These are phyloP conservation scores for Globisporangium nodosum DNA, from an alignment of 352 stramenopile species.

Conservation along the genomic window DNA sequence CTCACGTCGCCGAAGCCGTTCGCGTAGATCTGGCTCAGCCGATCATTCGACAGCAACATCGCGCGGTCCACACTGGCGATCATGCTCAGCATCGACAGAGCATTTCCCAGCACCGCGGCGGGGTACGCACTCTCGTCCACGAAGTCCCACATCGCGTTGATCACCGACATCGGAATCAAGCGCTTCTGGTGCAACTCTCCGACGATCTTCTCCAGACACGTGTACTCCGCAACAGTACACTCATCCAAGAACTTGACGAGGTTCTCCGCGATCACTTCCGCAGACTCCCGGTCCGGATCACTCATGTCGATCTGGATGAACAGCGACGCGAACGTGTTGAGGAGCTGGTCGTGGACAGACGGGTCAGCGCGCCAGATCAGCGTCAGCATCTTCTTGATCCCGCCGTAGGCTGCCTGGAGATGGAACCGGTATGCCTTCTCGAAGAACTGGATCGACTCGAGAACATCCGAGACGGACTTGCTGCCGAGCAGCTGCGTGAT, in stretches of 20 bases:
- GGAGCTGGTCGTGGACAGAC: conserved; percentile 87
- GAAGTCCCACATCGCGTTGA: conserved; percentile 71
- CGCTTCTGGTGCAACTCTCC: conserved; percentile 50
- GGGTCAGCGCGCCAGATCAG: conserved; percentile 90
- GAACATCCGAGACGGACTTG: conserved; percentile 89
- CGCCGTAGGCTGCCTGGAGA: conserved; percentile 82
- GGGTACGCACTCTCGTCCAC: conserved; percentile 52
- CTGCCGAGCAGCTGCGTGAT: conserved; percentile 88
- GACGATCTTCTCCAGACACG: conserved; percentile 73
- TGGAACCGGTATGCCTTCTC: conserved; percentile 89
- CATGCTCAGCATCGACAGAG: conserved; percentile 61
- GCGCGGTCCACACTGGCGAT: conserved; percentile 56
- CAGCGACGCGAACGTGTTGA: conserved; percentile 74
- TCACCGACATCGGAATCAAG: conserved; percentile 53
- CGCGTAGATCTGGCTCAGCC: conserved; percentile 40
- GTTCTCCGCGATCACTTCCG: conserved; percentile 53
- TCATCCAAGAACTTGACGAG: conserved; percentile 72
- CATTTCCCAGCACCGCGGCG: conserved; percentile 53
- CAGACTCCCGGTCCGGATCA: conserved; percentile 31
- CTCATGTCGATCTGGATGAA: conserved; percentile 53
- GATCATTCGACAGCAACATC: conserved; percentile 58
- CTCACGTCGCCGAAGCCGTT: conserved; percentile 56
- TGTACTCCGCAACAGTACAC: conserved; percentile 72
- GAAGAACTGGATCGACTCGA: conserved; percentile 93
- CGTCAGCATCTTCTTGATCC: conserved; percentile 89